Evolutionary conservation across 2,329 filamentous ascomycete genomes (phyloP), one percentile per base, ranked within the genome.

Genomic region (Chaetothyriales sp.): DNA sequence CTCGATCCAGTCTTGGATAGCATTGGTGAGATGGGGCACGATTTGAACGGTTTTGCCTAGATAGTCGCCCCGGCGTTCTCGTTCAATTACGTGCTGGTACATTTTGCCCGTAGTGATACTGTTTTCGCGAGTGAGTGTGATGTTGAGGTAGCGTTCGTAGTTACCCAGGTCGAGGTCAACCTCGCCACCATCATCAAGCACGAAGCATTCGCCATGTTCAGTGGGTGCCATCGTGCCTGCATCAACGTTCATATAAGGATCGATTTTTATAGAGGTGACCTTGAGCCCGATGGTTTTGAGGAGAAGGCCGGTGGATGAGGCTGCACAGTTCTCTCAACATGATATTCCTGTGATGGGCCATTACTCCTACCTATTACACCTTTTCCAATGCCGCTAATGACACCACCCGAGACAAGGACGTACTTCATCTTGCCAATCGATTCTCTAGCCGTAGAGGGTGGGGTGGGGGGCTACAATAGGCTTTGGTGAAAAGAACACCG

Each of bases 91-190:
- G 62, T 85, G 81, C 64, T 87, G 77, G 71, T 95, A 97, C 61
- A 97, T 88, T 74, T 97, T 95, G 65, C 92, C 92, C 5, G 90
- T 95, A 2, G 92, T 98, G 69, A 98, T 94, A 70, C 97, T 97
- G 74, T 90, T 88, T 61, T 95, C 89, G 56, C 83, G 77, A 7
- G 81, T 87, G 55, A 97, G 76, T 51, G 83, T 86, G 58, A 90
- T 83, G 63, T 83, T 83, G 51, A 95, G 81, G 66, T 94, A 94
- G 44, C 83, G 77, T 66, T 86, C 83, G 69, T 86, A 86, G 68
- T 86, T 86, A 58, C 83, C 83, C 33, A 87, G 73, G 65, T 87
- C 83, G 53, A 87, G 77, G 63, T 86, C 83, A 57, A 82, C 78
- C 68, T 87, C 85, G 60, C 85, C 85, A 57, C 86, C 86, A 63